phyloP scores from a whole-genome alignment of 495 filamentous ascomycete species.

The Penicillium psychrofluorescens region DNA sequence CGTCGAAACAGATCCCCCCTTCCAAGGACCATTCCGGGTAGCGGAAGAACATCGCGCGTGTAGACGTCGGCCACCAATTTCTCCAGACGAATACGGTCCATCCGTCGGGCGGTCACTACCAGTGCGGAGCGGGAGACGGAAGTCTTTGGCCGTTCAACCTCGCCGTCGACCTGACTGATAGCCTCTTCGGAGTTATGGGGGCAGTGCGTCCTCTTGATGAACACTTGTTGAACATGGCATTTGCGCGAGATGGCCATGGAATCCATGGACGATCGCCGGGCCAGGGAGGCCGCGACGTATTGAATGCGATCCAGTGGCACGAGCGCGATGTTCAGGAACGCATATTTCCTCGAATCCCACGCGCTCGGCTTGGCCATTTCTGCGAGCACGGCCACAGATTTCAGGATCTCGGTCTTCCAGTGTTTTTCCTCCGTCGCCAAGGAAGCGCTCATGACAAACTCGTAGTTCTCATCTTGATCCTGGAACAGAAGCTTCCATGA shows the following conservation, averaged over 20 bases:
- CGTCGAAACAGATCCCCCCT: slow-evolving; percentile 56
- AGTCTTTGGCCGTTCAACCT: slow-evolving; percentile 27
- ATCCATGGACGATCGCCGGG: slow-evolving; percentile 74
- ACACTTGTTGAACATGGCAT: slow-evolving; percentile 54
- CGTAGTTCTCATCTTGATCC: slow-evolving; percentile 65
- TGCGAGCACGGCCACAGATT: slow-evolving; percentile 17
- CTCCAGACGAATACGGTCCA: slow-evolving; percentile 74
- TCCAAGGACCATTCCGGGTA: slow-evolving; percentile 71
- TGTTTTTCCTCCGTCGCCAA: slow-evolving; percentile 71
- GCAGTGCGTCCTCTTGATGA: slow-evolving; percentile 83
- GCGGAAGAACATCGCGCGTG: slow-evolving; percentile 75
- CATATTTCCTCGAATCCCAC: slow-evolving; percentile 27
- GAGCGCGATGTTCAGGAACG: slow-evolving; percentile 57
- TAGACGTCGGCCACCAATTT: slow-evolving; percentile 69
- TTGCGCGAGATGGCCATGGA: slow-evolving; percentile 62
- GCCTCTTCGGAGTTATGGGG: slow-evolving; percentile 45
- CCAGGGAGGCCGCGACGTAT: slow-evolving; percentile 62
- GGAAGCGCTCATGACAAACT: slow-evolving; percentile 83
- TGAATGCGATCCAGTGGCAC: slow-evolving; percentile 67
- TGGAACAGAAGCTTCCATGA: slow-evolving; percentile 95
- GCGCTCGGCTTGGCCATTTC: slow-evolving; percentile 16
- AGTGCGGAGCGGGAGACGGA: slow-evolving; percentile 10
- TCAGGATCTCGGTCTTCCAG: slow-evolving; percentile 52
- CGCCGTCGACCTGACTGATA: slow-evolving; percentile 10
- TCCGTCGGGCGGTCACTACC: slow-evolving; percentile 53